phyloP scores from a whole-genome alignment of 192 early-diverging fungal genomes.

The Lobosporangium transversale region DNA sequence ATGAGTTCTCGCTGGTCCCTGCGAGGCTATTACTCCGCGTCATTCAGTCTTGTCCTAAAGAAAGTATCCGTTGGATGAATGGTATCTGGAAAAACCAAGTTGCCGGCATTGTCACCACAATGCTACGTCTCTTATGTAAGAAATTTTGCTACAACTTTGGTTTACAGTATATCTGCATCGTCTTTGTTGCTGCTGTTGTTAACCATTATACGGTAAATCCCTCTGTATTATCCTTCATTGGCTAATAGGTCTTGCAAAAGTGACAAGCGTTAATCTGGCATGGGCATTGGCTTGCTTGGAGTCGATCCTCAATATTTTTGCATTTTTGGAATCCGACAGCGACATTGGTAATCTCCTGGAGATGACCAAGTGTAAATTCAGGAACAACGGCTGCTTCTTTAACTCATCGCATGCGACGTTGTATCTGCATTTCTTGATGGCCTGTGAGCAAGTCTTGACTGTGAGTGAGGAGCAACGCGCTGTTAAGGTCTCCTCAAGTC shows the following conservation, averaged over 20 bases:
- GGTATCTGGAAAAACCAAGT: conserved; percentile 44
- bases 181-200: background rate
- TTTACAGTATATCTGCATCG: conserved; percentile 3
- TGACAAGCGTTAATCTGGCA: conserved; percentile 22
- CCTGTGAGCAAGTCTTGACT: conserved; percentile 40
- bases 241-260: conserved; percentile 18
- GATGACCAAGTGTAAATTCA: background rate
- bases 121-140: conserved; percentile 50
- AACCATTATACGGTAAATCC: background rate
- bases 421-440: conserved; percentile 13
- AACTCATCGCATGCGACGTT: conserved; percentile 1
- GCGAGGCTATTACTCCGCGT: conserved; percentile 45
- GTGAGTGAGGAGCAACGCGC: conserved; percentile 29
- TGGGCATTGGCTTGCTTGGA: conserved; percentile 37
- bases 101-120: conserved; percentile 35
- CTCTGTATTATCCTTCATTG: background rate
- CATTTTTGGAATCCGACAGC: conserved; percentile 8
- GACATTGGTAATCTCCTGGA: background rate
- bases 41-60: conserved; percentile 47
- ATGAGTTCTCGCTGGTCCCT: conserved; percentile 49
- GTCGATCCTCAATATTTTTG: conserved; percentile 37
- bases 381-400: conserved; percentile 3
- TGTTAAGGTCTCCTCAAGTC: conserved; percentile 6
- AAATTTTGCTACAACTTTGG: no score
- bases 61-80: conserved; percentile 47